Evolutionary conservation across 345 rosid species (phyloP), one percentile per base, ranked within the genome.

Genomic region (Dipteronia dyeriana): DNA sequence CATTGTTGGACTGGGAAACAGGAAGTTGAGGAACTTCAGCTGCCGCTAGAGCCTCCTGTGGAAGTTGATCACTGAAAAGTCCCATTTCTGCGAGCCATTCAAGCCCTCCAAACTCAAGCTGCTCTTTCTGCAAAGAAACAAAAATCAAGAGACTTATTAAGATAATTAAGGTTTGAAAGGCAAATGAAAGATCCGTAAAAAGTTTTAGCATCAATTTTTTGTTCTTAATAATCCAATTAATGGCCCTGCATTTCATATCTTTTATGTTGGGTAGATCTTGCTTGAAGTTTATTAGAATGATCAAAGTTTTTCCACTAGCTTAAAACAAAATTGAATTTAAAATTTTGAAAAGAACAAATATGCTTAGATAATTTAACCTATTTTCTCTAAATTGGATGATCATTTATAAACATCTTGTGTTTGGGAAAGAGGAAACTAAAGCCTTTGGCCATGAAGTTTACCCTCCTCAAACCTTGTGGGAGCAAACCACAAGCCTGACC

Each of bases 11-110:
- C 79, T 85, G 85, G 0, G 87, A 64, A 14, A 86, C 80, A 1
- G 92, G 89, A 75, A 95, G 90, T 68, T 95, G 93, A 20, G 99
- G 99, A 56, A 95, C 99, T 85, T 95, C 91, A 41, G 98, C 98
- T 60, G 91, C 94, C 72, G 94, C 87, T 65, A 84, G 80, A 60
- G 91, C 83, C 79, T 91, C 92, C 38, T 87, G 81, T 31, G 90
- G 83, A 56, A 88, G 66, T 65, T 91, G 92, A 62, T 95, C 96
- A 8, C 84, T 76, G 45, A 93, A 88, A 56, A 93, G 81, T 60
- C 93, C 84, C 87, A 89, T 87, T 70, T 95, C 98, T 25, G 92
- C 84, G 47, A 95, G 86, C 99, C 97, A 95, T 11, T 93, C 96
- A 3, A 95, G 75, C 83, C 87, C 97, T 53, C 96, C 97, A 2